Percentiles rank a stretch among this genome's conserved stretches.
These are phyloP conservation scores for Pythium phragmiticola DNA, from an alignment of 352 stramenopile genomes.

Conservation along the genomic window DNA sequence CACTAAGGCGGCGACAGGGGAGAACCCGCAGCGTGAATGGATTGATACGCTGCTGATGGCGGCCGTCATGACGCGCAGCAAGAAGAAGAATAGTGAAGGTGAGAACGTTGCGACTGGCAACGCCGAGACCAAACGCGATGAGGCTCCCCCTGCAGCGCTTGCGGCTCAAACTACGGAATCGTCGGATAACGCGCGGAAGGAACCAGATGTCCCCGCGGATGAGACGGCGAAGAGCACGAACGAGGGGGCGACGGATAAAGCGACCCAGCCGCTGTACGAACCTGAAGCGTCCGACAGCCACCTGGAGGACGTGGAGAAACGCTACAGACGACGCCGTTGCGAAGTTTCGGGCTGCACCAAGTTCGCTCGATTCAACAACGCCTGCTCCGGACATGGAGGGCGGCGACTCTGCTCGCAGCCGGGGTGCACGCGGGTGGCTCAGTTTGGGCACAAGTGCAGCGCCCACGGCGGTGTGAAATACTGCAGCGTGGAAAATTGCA, in stretches of 20 bases:
- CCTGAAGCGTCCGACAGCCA: slow-evolving; percentile 1
- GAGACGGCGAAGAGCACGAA: not conserved
- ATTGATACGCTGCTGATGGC: slow-evolving; percentile 79
- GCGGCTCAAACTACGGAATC: not conserved
- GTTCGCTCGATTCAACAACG: slow-evolving; percentile 81
- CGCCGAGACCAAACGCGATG: slow-evolving; percentile 4
- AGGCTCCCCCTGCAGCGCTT: not conserved
- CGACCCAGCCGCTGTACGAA: not conserved
- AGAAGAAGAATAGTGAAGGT: slow-evolving; percentile 31
- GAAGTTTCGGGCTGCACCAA: slow-evolving; percentile 67
- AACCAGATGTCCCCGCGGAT: not conserved
- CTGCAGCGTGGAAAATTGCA: slow-evolving; percentile 66
- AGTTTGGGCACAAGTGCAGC: slow-evolving; percentile 84
- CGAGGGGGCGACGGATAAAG: slow-evolving; percentile 1
- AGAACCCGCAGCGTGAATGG: slow-evolving; percentile 66
- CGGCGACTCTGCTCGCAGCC: slow-evolving; percentile 67
- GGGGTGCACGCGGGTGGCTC: slow-evolving; percentile 66
- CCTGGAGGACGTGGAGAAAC: slow-evolving; percentile 34
- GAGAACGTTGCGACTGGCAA: not conserved
- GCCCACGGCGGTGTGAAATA: slow-evolving; percentile 75
- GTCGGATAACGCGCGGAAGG: not conserved
- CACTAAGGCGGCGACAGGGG: slow-evolving; percentile 1
- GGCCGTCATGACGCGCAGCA: slow-evolving; percentile 69
- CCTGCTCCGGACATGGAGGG: slow-evolving; percentile 67
- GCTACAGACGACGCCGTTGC: slow-evolving; percentile 63